Base-by-base conservation (phyloP, 805 yeast genomes). In the Ogataea kodamae region DNA sequence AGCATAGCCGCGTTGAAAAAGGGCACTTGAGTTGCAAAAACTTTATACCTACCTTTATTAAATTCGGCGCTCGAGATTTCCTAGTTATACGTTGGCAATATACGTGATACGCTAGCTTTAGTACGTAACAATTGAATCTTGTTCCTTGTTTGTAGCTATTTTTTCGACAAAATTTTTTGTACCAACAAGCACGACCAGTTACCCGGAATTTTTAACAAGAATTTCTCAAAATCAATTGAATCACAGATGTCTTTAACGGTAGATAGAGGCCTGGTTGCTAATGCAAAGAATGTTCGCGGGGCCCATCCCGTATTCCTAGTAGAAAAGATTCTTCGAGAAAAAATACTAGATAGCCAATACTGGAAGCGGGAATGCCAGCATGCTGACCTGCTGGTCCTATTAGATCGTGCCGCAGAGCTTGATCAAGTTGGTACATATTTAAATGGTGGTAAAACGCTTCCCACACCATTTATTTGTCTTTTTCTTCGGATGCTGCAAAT, bases 401-500 rank as follows among this genome's bases (percentile, higher is more conserved):
- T 78, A 31, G 82, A 78, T 40, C 54, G 67, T 22, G 64, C 65
- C 2, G 43, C 32, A 0, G 60, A 61, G 5, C 40, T 77, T 5
- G 51, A 67, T 7, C 64, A 65, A 30, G 56, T 85, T 4, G 90
- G 86, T 0, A 53, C 62, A 1, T 61, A 60, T 37, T 33, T 47
- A 2, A 57, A 59, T 27, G 22, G 30, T 9, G 47, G 71, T 31
- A 63, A 61, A 14, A 76, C 76, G 19, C 59, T 75, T 40, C 92
- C 94, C 0, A 65, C 82, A 11, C 80, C 78, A 9, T 87, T 86
- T 47, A 53, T 85, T n/a, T 79, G 95, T 50, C 67, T 95, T 27
- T 56, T 87, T 20, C 74, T 86, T 50, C 77, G 90, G 43, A 54
- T 90, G 38, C 65, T 89, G 4, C 95, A 90, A 55, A 57, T 92